phyloP scores from a whole-genome alignment of 2,329 filamentous ascomycete species.

The Cercospora janseana region DNA sequence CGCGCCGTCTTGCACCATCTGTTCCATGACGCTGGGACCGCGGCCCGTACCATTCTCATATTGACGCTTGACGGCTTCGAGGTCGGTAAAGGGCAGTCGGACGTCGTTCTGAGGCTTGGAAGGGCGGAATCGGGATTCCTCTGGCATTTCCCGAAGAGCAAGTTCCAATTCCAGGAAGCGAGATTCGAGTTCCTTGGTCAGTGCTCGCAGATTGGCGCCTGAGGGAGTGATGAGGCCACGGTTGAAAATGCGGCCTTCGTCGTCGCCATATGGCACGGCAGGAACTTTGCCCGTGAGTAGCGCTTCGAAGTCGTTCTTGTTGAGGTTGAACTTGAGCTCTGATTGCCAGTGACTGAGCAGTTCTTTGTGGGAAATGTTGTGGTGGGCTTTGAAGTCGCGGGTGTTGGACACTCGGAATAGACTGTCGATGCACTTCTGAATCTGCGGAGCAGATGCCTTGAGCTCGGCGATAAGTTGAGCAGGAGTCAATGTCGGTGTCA shows the following conservation, averaged over 20 bases:
- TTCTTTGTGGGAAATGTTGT: conserved; percentile 32
- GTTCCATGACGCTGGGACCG: conserved; percentile 40
- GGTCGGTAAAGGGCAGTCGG: conserved; percentile 35
- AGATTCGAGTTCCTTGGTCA: conserved; percentile 67
- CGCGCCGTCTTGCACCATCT: conserved; percentile 40
- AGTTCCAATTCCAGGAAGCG: conserved; percentile 68
- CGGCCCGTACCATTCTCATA: conserved; percentile 33
- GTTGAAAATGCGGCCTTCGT: conserved; percentile 45
- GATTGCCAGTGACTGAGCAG: conserved; percentile 33
- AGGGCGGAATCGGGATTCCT: conserved; percentile 32
- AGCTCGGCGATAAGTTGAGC: conserved; percentile 37
- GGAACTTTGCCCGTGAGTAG: conserved; percentile 56
- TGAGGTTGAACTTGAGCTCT: conserved; percentile 36
- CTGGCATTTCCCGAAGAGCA: conserved; percentile 47
- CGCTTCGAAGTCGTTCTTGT: conserved; percentile 45
- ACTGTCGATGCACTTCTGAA: conserved; percentile 37
- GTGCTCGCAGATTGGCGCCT: conserved; percentile 71
- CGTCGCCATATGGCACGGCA: conserved; percentile 45
- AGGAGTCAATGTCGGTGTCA: conserved; percentile 36
- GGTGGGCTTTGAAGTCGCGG: conserved; percentile 33
- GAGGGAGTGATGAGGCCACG: conserved; percentile 72
- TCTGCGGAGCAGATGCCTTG: conserved; percentile 32
- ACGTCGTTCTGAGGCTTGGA: conserved; percentile 36
- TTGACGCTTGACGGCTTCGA: conserved; percentile 32
- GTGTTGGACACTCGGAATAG: conserved; percentile 36